Percentiles rank a stretch among this genome's conserved stretches.
Evolutionary conservation across 2,329 filamentous ascomycete species (phyloP).

Genomic region (Trichoderma harzianum): DNA sequence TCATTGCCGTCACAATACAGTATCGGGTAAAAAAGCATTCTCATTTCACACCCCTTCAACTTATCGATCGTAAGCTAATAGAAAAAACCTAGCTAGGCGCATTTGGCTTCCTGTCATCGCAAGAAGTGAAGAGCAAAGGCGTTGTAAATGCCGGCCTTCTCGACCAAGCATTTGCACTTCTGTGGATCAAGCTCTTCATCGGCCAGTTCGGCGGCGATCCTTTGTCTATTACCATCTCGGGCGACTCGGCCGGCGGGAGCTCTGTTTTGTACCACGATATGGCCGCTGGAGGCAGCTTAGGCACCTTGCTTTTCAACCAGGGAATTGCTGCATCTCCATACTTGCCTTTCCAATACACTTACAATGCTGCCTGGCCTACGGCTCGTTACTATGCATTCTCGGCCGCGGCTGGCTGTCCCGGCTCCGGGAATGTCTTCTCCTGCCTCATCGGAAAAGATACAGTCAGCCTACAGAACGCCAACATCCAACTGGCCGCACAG

Average conservation of each 20-base stretch:
- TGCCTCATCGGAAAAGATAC: background rate
- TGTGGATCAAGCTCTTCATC: background rate
- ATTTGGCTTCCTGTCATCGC: conserved; percentile 70
- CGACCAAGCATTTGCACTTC: background rate
- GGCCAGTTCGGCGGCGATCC: background rate
- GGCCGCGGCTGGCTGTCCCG: background rate
- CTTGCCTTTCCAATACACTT: background rate
- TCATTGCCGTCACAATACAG: background rate
- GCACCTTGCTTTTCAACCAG: background rate
- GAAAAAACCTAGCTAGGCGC: conserved; percentile 48
- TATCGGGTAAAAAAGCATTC: background rate
- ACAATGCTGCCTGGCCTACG: background rate
- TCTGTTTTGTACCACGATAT: background rate
- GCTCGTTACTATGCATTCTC: background rate
- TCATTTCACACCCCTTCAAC: background rate
- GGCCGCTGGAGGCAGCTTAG: background rate
- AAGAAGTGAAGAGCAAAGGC: conserved; percentile 64
- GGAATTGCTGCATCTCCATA: background rate
- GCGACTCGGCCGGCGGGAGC: background rate
- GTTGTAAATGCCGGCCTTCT: conserved; percentile 37
- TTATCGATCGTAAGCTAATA: background rate
- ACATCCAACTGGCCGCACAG: background rate
- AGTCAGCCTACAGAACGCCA: background rate
- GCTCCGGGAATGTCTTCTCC: background rate
- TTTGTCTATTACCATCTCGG: background rate